Evolutionary conservation across 495 filamentous ascomycete species (phyloP), one percentile per base, ranked within the genome.

Genomic region (Ascodesmis nigricans): DNA sequence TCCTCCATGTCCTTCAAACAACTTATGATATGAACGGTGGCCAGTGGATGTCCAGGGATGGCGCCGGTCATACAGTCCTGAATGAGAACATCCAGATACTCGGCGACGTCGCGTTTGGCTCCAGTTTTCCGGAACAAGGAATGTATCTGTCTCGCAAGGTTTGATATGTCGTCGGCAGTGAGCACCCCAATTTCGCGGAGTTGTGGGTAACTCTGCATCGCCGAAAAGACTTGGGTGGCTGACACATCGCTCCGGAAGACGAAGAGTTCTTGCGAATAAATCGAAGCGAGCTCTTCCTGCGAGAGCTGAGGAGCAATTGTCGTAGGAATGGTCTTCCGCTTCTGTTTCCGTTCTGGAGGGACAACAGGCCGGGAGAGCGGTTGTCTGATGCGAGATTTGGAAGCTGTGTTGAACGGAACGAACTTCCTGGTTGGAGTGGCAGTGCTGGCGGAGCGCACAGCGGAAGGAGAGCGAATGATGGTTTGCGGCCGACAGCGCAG

Each of bases 21-120:
- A n/a, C 49, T 49, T 8, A 65, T 39, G 14, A 64, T 38, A 35
- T 63, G 60, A 11, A 65, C 45, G 23, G 47, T 46, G 14, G 60
- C 61, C 5, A 47, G 33, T 2, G 50, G 41, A 33, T 61, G 50
- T 3, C 60, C 57, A 3, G 47, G 49, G 9, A 60, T 40, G 1
- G 36, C 21, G 20, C 44, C 42, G 4, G 34, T 16, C 27, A 41
- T 42, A 3, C 62, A 39, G 27, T 61, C 56, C 10, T 41, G 19
- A 13, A 59, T 47, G 3, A 64, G 24, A 1, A 23, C 44, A 20
- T 46, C 40, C 23, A 55, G 24, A 15, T 50, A 38, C 1, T 31
- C 29, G 19, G 47, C 31, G 11, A 51, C 33, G 16, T 45, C 39
- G 5, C 17, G 11, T 28, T 41, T 22, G 5, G n/a, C 6, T 6